These are phyloP conservation scores for Microbotryomycetes sp. DNA, from an alignment of 1,284 basidiomycete genomes.

Conservation along the genomic window DNA sequence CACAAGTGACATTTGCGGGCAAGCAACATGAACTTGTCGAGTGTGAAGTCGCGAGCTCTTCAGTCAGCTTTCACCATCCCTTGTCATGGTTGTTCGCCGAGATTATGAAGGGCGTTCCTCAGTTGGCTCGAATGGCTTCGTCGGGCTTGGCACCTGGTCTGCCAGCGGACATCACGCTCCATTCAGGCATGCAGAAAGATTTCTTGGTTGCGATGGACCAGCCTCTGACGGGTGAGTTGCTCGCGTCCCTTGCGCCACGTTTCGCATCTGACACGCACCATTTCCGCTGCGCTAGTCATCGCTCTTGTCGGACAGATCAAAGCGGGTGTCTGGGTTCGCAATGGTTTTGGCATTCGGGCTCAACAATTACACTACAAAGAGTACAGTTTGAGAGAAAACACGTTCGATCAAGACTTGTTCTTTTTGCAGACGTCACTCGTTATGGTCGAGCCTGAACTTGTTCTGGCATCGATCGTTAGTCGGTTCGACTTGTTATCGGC, in stretches of 20 bases:
- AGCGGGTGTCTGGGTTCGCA: conserved; percentile 93
- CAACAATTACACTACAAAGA: conserved; percentile 97
- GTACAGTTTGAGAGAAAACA: conserved; percentile 88
- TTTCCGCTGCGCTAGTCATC: conserved; percentile 53
- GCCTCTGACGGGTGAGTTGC: conserved; percentile 66
- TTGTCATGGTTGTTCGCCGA: conserved; percentile 89
- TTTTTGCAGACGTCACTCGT: conserved; percentile 77
- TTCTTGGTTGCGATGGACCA: conserved; percentile 72
- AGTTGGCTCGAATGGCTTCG: background rate
- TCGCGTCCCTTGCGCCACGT: conserved; percentile 5
- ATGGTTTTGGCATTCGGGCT: conserved; percentile 89
- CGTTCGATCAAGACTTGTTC: conserved; percentile 94
- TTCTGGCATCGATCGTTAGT: conserved; percentile 80
- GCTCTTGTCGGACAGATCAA: conserved; percentile 90
- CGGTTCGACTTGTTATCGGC: conserved; percentile 65
- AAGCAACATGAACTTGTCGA: conserved; percentile 58
- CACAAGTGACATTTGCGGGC: conserved; percentile 58
- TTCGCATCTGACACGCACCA: conserved; percentile 4
- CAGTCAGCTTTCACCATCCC: conserved; percentile 91
- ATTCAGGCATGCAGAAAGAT: background rate
- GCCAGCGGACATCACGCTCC: background rate
- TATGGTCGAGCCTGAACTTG: conserved; percentile 68
- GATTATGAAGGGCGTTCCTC: conserved; percentile 57
- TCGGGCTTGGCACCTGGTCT: background rate
- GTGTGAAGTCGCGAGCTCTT: conserved; percentile 69